These are phyloP conservation scores for Dothideomycetes sp. DNA, from an alignment of 2,329 filamentous ascomycete species.

Conservation along the genomic window DNA sequence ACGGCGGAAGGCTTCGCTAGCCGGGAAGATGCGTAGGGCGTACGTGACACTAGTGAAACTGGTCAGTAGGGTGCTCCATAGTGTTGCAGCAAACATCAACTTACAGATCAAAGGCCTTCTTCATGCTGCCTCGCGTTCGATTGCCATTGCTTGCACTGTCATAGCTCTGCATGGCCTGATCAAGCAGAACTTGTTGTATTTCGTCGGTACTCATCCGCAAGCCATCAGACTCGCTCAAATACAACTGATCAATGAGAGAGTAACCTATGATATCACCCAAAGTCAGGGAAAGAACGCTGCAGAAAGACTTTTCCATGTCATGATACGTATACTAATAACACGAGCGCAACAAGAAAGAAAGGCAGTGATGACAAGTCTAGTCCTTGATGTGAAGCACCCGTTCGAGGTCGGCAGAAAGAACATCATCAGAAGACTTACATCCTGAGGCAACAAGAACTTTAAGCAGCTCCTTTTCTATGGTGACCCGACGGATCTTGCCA, in stretches of 20 bases:
- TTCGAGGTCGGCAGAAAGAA: slow-evolving; percentile 4
- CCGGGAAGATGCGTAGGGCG: slow-evolving; percentile 48
- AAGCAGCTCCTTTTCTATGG: slow-evolving; percentile 60
- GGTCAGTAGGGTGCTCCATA: slow-evolving; percentile 16
- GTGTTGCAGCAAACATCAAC: slow-evolving; percentile 17
- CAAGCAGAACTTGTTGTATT: slow-evolving; percentile 51
- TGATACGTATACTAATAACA: no score
- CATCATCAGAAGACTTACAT: slow-evolving; percentile 18
- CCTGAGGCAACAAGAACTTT: slow-evolving; percentile 47
- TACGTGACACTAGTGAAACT: slow-evolving; percentile 46
- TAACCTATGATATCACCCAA: slow-evolving; percentile 5
- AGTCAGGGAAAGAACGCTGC: background rate
- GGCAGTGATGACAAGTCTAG: slow-evolving; percentile 1
- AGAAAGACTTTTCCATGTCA: no score
- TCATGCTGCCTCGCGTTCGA: slow-evolving; percentile 61
- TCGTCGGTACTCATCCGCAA: slow-evolving; percentile 21
- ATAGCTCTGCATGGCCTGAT: slow-evolving; percentile 57
- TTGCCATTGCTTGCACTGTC: slow-evolving; percentile 78
- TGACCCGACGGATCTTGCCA: slow-evolving; percentile 47
- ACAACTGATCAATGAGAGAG: slow-evolving; percentile 25
- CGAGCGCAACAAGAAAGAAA: background rate
- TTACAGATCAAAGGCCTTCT: slow-evolving; percentile 66
- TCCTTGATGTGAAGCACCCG: slow-evolving; percentile 4
- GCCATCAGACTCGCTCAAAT: slow-evolving; percentile 42
- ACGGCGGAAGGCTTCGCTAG: slow-evolving; percentile 41